These are phyloP conservation scores for Earliella scabrosa DNA, from an alignment of 1,284 basidiomycete species.

Conservation along the genomic window DNA sequence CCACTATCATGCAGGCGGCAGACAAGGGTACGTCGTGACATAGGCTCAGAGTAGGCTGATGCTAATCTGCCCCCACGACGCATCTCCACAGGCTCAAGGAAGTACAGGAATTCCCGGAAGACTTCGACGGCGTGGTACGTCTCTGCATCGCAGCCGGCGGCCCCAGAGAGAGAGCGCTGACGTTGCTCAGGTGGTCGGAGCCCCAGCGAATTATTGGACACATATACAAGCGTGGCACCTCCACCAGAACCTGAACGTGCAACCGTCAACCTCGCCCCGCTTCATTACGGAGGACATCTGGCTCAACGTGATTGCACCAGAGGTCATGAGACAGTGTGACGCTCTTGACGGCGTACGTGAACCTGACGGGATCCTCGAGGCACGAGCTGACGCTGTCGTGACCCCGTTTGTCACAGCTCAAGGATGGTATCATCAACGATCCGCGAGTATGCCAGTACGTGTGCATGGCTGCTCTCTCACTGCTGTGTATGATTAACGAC, in stretches of 20 bases:
- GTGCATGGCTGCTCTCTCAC: background rate
- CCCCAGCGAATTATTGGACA: conserved; percentile 32
- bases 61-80: background rate
- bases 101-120: conserved; percentile 33
- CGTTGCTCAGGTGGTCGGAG: conserved; percentile 29
- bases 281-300: conserved; percentile 30
- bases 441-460: conserved; percentile 35
- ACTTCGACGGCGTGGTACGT: conserved; percentile 35
- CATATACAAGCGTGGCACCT: conserved; percentile 30
- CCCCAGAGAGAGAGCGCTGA: background rate
- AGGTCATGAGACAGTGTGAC: conserved; percentile 37
- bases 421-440: conserved; percentile 39
- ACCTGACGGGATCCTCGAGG: too few relatives aligned
- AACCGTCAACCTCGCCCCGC: conserved; percentile 23
- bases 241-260: conserved; percentile 27
- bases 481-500: background rate
- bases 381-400: too few relatives aligned
- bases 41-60: background rate
- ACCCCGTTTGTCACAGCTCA: conserved; percentile 26
- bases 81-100: conserved; percentile 27
- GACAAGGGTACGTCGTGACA: conserved; percentile 28
- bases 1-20: conserved; percentile 23
- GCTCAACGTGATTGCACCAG: conserved; percentile 29
- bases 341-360: conserved; percentile 34
- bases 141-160: background rate